Evolutionary conservation across 2,329 filamentous ascomycete genomes (phyloP).

Genomic region (Verticillium isaacii): DNA sequence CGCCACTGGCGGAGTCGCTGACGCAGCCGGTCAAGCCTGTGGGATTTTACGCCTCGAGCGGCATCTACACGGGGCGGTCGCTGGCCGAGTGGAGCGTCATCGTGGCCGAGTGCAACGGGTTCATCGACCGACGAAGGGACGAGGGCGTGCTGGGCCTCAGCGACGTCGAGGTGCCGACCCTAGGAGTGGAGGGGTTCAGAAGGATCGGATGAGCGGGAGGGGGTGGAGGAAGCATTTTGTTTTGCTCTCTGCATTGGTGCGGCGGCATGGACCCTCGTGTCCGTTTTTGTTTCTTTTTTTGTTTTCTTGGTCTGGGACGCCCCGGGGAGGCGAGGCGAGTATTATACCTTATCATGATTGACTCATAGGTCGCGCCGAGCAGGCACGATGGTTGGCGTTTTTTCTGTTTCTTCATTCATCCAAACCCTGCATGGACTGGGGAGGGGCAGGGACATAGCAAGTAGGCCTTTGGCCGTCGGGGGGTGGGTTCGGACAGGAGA

Average conservation of each 20-base stretch:
- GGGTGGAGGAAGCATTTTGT: neutral
- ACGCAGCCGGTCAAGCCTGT: constrained; percentile 41
- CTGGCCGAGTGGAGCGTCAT: constrained; percentile 75
- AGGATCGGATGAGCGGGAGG: constrained; percentile 8
- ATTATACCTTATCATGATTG: neutral
- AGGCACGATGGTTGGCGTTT: neutral
- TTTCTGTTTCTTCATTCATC: neutral
- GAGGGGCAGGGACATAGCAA: no score
- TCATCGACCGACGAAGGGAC: constrained; percentile 68
- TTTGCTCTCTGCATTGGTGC: neutral
- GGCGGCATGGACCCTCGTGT: neutral
- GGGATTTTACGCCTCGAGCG: constrained; percentile 38
- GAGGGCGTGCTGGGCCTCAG: constrained; percentile 65
- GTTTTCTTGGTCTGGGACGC: neutral
- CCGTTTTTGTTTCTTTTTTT: neutral
- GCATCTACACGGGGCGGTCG: constrained; percentile 65
- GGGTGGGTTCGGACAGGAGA: no score
- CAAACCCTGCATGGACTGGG: neutral
- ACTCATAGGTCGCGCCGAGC: neutral
- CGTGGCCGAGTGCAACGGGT: constrained; percentile 74
- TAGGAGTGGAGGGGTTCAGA: constrained; percentile 37
- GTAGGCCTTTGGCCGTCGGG: no score
- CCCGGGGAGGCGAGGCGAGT: neutral
- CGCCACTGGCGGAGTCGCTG: constrained; percentile 21
- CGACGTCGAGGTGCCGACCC: constrained; percentile 56